Conservation (phyloP, 345 rosid genomes). For the Mangifera indica region DNA sequence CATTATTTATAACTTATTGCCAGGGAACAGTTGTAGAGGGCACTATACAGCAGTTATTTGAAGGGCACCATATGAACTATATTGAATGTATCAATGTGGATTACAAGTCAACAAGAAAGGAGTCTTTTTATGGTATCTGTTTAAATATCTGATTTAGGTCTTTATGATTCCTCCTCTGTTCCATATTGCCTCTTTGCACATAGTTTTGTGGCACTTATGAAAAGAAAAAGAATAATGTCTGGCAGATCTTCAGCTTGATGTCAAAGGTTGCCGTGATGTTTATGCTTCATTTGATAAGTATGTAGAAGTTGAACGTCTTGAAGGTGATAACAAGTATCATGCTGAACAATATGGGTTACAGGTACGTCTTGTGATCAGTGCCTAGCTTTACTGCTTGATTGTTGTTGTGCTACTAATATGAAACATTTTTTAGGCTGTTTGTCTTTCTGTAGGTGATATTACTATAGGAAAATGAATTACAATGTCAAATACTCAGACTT, state of each 20-base stretch:
- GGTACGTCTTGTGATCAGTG: slow-evolving; percentile 40
- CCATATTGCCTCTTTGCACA: slow-evolving; percentile 14
- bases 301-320: slow-evolving; percentile 95
- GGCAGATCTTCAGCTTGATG: slow-evolving; percentile 95
- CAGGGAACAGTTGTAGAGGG: slow-evolving; percentile 99
- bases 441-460: neutral
- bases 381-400: neutral
- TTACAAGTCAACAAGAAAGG: slow-evolving; percentile 90
- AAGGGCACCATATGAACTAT: slow-evolving; percentile 94
- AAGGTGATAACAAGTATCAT: slow-evolving; percentile 95
- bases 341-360: slow-evolving; percentile 89
- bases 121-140: slow-evolving; percentile 85
- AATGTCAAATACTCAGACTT: neutral
- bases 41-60: slow-evolving; percentile 90
- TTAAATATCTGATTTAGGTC: neutral
- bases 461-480: neutral
- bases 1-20: slow-evolving; percentile 17
- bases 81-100: slow-evolving; percentile 95
- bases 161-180: slow-evolving; percentile 5
- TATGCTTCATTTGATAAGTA: slow-evolving; percentile 98
- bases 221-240: no score
- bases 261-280: slow-evolving; percentile 94
- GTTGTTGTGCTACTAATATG: neutral
- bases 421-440: neutral
- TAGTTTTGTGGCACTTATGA: slow-evolving; percentile 17